A percentile compares a stretch with the other conserved stretches of the same genome.
These are phyloP conservation scores for Penicillium sp. DNA, from an alignment of 2,329 filamentous ascomycete genomes.

Conservation along the genomic window DNA sequence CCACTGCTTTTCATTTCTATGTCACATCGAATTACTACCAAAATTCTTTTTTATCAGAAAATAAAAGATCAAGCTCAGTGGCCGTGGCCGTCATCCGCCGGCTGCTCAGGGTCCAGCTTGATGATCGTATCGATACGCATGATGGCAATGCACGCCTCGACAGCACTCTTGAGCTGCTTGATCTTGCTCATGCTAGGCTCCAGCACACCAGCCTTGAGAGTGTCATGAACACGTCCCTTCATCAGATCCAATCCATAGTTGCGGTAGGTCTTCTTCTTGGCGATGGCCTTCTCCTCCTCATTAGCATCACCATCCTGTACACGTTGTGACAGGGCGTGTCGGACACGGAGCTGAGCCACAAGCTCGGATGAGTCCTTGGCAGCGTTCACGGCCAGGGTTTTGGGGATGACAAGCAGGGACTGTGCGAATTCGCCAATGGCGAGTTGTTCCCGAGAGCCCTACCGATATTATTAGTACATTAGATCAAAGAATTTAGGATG, in stretches of 20 bases:
- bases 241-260: slow-evolving; percentile 93
- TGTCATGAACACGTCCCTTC: slow-evolving; percentile 85
- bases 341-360: slow-evolving; percentile 87
- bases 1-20: slow-evolving; percentile 24
- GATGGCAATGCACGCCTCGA: slow-evolving; percentile 97
- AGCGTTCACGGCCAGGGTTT: slow-evolving; percentile 93
- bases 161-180: slow-evolving; percentile 94
- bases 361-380: slow-evolving; percentile 95
- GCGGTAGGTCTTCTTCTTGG: slow-evolving; percentile 94
- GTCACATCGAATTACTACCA: slow-evolving; percentile 34
- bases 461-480: slow-evolving; percentile 5
- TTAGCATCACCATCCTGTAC: slow-evolving; percentile 71
- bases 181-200: slow-evolving; percentile 99
- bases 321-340: slow-evolving; percentile 90
- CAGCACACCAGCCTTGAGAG: slow-evolving; percentile 88
- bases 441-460: slow-evolving; percentile 89
- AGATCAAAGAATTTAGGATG: not conserved
- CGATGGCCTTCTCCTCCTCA: slow-evolving; percentile 82
- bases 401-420: slow-evolving; percentile 87
- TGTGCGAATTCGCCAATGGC: slow-evolving; percentile 97
- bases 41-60: slow-evolving; percentile 17
- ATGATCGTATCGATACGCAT: slow-evolving; percentile 99
- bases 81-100: slow-evolving; percentile 76
- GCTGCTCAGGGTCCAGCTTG: slow-evolving; percentile 88
- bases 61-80: slow-evolving; percentile 52